A percentile compares a stretch with the other conserved stretches of the same genome.
phyloP scores from a whole-genome alignment of 1,139 yeast genomes.

The Yamadazyma dushanensis region DNA sequence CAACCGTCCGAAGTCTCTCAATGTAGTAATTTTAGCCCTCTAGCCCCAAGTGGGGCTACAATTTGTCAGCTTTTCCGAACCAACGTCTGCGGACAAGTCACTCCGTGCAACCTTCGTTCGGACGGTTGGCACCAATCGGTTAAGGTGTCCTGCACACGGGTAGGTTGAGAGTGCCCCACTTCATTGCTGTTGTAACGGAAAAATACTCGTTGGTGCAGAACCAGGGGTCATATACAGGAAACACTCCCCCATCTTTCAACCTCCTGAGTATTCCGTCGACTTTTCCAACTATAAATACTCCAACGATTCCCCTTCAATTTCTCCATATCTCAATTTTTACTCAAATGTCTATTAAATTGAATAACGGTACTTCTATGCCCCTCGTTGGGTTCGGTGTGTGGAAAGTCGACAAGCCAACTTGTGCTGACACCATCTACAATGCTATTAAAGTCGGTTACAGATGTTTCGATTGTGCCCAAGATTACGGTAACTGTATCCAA shows the following conservation, averaged over 20 bases:
- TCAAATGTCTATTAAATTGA: slow-evolving; percentile 42
- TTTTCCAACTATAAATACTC: slow-evolving; percentile 7
- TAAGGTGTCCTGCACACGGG: neutral
- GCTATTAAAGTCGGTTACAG: slow-evolving; percentile 75
- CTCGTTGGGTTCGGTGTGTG: slow-evolving; percentile 68
- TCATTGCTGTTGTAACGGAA: slow-evolving; percentile 4
- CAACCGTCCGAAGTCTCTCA: too few relatives aligned
- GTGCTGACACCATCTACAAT: slow-evolving; percentile 61
- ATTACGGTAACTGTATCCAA: slow-evolving; percentile 75
- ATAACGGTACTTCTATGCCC: slow-evolving; percentile 63
- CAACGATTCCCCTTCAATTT: slow-evolving; percentile 1
- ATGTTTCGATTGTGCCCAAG: slow-evolving; percentile 74
- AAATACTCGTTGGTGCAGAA: slow-evolving; percentile 7
- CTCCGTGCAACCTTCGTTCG: too few relatives aligned
- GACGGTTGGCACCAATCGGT: too few relatives aligned
- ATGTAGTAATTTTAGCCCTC: too few relatives aligned
- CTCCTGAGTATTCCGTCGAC: too few relatives aligned
- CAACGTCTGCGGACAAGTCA: too few relatives aligned
- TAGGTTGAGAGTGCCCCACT: neutral
- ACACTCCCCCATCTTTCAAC: neutral
- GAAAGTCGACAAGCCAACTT: slow-evolving; percentile 58
- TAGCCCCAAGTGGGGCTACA: neutral
- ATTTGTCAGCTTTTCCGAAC: too few relatives aligned
- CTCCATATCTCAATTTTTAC: neutral
- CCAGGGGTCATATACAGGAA: neutral